A percentile compares a stretch with the other conserved stretches of the same genome.
phyloP scores from a whole-genome alignment of 176 grass and related monocot species.

The Lolium rigidum region DNA sequence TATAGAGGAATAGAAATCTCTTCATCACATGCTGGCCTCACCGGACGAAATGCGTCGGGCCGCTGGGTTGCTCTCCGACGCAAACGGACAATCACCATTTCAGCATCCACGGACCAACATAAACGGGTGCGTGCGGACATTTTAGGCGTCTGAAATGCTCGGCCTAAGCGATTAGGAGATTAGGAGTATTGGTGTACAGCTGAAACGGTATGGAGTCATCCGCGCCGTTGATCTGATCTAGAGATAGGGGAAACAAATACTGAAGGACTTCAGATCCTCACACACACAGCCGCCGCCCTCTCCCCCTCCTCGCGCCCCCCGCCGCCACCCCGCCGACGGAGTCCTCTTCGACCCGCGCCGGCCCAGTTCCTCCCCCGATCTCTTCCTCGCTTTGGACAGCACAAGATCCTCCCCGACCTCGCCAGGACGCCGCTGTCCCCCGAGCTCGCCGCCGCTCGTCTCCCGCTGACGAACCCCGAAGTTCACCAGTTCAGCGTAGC shows the following conservation, averaged over 20 bases:
- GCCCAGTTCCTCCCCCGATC: neutral
- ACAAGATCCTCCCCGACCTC: neutral
- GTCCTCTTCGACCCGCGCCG: neutral
- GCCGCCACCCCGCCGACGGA: neutral
- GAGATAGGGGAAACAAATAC: neutral
- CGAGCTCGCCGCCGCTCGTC: neutral
- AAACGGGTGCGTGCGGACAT: no score
- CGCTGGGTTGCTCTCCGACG: no score
- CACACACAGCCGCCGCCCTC: neutral
- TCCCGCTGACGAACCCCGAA: no score
- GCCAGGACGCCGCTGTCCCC: neutral
- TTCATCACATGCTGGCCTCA: no score
- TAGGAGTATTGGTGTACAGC: neutral
- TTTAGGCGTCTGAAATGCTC: no score
- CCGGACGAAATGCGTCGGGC: no score
- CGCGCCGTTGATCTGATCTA: neutral
- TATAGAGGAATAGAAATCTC: no score
- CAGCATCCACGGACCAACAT: no score
- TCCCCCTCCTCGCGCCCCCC: neutral
- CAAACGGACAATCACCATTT: no score
- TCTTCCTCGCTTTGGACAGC: neutral
- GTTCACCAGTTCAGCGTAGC: neutral
- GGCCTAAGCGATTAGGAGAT: no score
- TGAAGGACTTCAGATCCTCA: neutral
- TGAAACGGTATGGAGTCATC: neutral